A percentile compares a stretch with the other conserved stretches of the same genome.
phyloP scores from a whole-genome alignment of 1,284 basidiomycete genomes.

The Puccinia coronata region DNA sequence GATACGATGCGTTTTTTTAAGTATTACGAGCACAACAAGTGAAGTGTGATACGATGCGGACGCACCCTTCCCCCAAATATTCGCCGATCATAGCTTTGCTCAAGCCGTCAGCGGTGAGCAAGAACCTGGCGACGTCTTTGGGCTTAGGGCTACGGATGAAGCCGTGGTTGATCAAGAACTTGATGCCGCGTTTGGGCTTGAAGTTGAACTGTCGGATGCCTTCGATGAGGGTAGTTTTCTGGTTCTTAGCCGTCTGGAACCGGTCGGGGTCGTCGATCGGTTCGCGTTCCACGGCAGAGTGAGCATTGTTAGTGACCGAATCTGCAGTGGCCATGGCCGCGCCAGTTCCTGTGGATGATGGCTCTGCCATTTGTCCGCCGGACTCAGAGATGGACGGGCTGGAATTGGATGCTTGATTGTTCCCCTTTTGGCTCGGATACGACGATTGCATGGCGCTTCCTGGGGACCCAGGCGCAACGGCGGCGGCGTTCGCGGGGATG shows the following conservation, averaged over 20 bases:
- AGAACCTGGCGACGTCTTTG: slow-evolving; percentile 79
- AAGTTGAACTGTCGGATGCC: slow-evolving; percentile 98
- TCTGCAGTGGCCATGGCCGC: slow-evolving; percentile 40
- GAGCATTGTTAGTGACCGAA: slow-evolving; percentile 1
- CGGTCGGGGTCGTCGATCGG: slow-evolving; percentile 78
- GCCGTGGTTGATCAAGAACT: slow-evolving; percentile 83
- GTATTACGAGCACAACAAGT: no score
- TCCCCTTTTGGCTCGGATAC: slow-evolving; percentile 30
- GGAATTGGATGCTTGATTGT: slow-evolving; percentile 23
- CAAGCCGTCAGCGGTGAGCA: slow-evolving; percentile 86
- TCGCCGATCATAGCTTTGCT: slow-evolving; percentile 97
- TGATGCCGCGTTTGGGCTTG: slow-evolving; percentile 91
- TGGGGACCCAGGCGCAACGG: slow-evolving; percentile 52
- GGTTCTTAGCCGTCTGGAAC: slow-evolving; percentile 95
- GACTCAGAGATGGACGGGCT: slow-evolving; percentile 47
- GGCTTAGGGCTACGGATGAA: slow-evolving; percentile 79
- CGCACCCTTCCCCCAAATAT: slow-evolving; percentile 92
- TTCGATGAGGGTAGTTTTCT: slow-evolving; percentile 91
- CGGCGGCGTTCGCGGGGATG: slow-evolving; percentile 52
- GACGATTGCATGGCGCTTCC: slow-evolving; percentile 59
- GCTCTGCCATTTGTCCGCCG: slow-evolving; percentile 54
- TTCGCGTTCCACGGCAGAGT: slow-evolving; percentile 70
- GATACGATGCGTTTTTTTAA: no score
- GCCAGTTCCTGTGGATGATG: slow-evolving; percentile 49
- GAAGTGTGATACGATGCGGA: no score